Percentiles rank a stretch among this genome's conserved stretches.
Evolutionary conservation across 2,329 filamentous ascomycete genomes (phyloP).

Genomic region (Pseudocercospora eumusae): DNA sequence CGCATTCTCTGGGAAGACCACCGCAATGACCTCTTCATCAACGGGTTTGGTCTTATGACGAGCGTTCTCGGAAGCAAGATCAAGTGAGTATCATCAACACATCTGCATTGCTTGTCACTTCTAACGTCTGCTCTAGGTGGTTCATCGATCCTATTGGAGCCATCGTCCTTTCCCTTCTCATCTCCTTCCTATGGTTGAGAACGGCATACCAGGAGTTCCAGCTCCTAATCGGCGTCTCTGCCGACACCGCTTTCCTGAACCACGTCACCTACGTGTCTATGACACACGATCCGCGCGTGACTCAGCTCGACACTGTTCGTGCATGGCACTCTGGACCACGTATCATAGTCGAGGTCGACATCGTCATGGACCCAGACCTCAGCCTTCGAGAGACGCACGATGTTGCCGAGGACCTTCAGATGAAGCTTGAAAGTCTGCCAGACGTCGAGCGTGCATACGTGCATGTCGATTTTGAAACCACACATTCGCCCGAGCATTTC

Average conservation of each 20-base stretch:
- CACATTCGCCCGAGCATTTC: conserved; percentile 85
- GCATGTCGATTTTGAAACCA: conserved; percentile 96
- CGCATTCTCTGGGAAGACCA: conserved; percentile 96
- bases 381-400: conserved; percentile 82
- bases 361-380: conserved; percentile 81
- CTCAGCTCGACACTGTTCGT: conserved; percentile 89
- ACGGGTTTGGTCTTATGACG: conserved; percentile 83
- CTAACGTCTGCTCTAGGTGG: conserved; percentile 55
- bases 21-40: conserved; percentile 95
- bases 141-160: conserved; percentile 95
- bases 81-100: conserved; percentile 36
- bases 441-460: conserved; percentile 94
- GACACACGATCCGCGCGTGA: conserved; percentile 80
- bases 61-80: conserved; percentile 89
- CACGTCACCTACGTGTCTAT: conserved; percentile 94
- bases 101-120: no score
- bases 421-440: conserved; percentile 87
- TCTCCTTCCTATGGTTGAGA: conserved; percentile 76
- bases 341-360: conserved; percentile 91
- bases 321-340: conserved; percentile 88
- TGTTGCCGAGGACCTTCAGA: conserved; percentile 88
- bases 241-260: conserved; percentile 81
- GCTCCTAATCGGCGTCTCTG: conserved; percentile 84
- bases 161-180: conserved; percentile 75
- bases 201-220: conserved; percentile 90